A percentile compares a stretch with the other conserved stretches of the same genome.
Evolutionary conservation across 148 eudicot species (phyloP).

Genomic region (Euryodendron excelsum): DNA sequence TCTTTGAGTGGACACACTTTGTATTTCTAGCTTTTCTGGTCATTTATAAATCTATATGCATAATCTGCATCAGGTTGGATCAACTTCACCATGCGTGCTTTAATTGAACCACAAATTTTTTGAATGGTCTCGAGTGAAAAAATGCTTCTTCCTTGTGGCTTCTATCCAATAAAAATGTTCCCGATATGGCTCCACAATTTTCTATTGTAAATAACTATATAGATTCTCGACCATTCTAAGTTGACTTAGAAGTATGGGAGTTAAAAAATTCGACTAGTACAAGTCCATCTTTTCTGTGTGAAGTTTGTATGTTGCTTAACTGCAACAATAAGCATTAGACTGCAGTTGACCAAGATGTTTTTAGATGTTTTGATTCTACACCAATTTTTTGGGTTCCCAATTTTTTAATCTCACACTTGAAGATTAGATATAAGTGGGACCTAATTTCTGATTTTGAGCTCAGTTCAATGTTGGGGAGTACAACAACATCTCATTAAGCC

Average conservation of each 20-base stretch:
- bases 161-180: not conserved
- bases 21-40: not conserved
- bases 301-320: not conserved
- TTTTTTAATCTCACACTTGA: not conserved
- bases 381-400: not conserved
- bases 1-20: not conserved
- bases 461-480: not conserved
- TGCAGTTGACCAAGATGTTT: conserved; percentile 10
- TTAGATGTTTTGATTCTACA: not conserved
- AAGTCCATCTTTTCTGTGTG: not conserved
- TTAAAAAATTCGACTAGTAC: not conserved
- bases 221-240: not conserved
- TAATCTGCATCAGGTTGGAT: not conserved
- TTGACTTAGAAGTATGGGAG: not conserved
- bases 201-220: not conserved
- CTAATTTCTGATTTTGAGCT: not conserved
- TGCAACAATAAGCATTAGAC: not conserved
- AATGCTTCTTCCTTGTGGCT: not conserved
- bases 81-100: not conserved
- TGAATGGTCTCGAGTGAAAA: not conserved
- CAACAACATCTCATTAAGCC: not conserved
- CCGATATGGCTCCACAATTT: not conserved
- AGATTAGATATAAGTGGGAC: not conserved
- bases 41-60: not conserved
- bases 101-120: not conserved